Evolutionary conservation across 345 rosid genomes (phyloP).

Genomic region (Boechera divaricarpa): DNA sequence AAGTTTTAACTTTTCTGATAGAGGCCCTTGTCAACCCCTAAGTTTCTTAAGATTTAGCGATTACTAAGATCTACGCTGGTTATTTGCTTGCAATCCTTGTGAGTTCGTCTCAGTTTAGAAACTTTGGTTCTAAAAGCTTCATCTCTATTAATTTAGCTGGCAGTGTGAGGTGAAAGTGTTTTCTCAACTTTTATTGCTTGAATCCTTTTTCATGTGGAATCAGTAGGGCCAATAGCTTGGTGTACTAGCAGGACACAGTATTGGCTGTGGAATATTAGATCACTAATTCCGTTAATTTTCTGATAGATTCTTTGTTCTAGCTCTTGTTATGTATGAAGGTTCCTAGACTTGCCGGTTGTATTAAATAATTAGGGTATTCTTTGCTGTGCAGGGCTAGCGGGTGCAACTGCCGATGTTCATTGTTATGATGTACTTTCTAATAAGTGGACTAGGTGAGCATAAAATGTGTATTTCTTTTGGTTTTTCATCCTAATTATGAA

Average conservation of each 20-base stretch:
- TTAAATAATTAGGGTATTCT: constrained; percentile 36
- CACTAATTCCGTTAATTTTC: background rate
- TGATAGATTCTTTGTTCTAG: constrained; percentile 20
- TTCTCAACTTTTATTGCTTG: background rate
- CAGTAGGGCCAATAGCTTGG: constrained; percentile 8
- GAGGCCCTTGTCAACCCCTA: background rate
- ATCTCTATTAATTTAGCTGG: background rate
- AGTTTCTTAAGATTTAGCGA: background rate
- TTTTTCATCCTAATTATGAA: background rate
- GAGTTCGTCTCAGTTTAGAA: background rate
- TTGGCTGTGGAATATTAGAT: constrained; percentile 17
- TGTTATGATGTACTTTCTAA: constrained; percentile 88
- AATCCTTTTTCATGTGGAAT: constrained; percentile 11
- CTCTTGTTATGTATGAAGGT: constrained; percentile 4
- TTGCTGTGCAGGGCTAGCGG: constrained; percentile 76
- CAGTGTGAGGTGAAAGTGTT: background rate
- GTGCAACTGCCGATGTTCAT: constrained; percentile 95
- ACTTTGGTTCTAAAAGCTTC: constrained; percentile 3
- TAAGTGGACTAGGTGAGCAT: constrained; percentile 88
- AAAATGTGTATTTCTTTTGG: background rate
- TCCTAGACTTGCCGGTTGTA: constrained; percentile 15
- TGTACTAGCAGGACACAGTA: constrained; percentile 12
- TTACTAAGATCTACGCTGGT: background rate
- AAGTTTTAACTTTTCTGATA: background rate
- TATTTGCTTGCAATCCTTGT: constrained; percentile 9